Evolutionary conservation across 2,329 filamentous ascomycete species (phyloP).

Genomic region (Arthrinium phaeospermum): DNA sequence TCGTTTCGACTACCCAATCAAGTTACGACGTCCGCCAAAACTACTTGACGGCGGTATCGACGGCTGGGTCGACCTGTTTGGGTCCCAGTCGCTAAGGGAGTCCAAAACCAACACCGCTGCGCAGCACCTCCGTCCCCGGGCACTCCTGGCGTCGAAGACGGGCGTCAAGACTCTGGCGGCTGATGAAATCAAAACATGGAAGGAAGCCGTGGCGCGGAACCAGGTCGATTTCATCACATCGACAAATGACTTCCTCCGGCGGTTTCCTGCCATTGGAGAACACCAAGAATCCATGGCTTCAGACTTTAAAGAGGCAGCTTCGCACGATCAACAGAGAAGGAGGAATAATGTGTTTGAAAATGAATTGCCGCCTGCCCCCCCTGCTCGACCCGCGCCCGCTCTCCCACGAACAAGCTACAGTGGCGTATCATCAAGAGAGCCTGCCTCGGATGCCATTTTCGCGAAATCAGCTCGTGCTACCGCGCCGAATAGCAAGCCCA

Average conservation of each 20-base stretch:
- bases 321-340: conserved; percentile 24
- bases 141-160: conserved; percentile 48
- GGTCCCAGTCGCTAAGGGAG: conserved; percentile 64
- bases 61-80: conserved; percentile 86
- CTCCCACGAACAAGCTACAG: conserved; percentile 78
- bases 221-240: conserved; percentile 63
- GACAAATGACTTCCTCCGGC: conserved; percentile 82
- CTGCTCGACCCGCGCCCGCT: conserved; percentile 70
- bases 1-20: conserved; percentile 82
- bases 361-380: conserved; percentile 59
- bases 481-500: conserved; percentile 51
- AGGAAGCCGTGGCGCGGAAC: conserved; percentile 62
- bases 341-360: conserved; percentile 47
- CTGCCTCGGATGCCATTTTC: conserved; percentile 45
- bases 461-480: conserved; percentile 45
- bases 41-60: conserved; percentile 83
- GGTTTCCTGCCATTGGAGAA: conserved; percentile 75
- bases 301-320: conserved; percentile 22
- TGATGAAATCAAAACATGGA: conserved; percentile 82
- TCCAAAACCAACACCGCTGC: conserved; percentile 37
- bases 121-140: conserved; percentile 23
- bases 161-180: conserved; percentile 72
- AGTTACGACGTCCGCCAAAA: conserved; percentile 74
- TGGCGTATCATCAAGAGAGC: conserved; percentile 59
- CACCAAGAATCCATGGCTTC: conserved; percentile 66